Conservation (phyloP, 2,329 filamentous ascomycete genomes). For the Penicillium sp. region DNA sequence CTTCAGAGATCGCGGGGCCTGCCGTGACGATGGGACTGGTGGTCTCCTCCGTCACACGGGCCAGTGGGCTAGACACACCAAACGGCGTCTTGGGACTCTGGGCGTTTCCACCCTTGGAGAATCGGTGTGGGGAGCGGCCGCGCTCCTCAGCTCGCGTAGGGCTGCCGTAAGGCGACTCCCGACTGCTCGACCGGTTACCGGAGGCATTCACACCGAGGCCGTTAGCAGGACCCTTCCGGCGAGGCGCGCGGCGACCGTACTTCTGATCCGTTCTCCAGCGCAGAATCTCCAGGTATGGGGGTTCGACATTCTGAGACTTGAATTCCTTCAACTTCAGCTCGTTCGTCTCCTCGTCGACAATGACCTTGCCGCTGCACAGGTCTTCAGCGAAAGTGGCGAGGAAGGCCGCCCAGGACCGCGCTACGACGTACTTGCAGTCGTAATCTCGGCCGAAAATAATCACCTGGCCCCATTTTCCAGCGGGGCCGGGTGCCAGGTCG, state of each 20-base stretch:
- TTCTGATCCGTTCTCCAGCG: constrained; percentile 96
- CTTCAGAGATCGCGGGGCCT: constrained; percentile 37
- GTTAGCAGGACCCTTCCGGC: constrained; percentile 46
- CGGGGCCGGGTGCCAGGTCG: constrained; percentile 86
- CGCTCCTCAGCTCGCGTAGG: constrained; percentile 49
- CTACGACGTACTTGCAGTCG: constrained; percentile 96
- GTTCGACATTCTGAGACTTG: constrained; percentile 84
- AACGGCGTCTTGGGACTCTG: constrained; percentile 48
- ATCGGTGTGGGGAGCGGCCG: constrained; percentile 51
- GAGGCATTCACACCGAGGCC: constrained; percentile 57
- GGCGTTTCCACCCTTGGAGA: constrained; percentile 43
- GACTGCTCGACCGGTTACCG: constrained; percentile 46
- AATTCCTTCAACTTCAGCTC: constrained; percentile 94
- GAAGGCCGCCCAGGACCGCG: constrained; percentile 87
- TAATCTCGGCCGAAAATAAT: constrained; percentile 97
- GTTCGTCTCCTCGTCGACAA: constrained; percentile 85
- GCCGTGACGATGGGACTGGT: constrained; percentile 37
- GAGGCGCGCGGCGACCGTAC: constrained; percentile 66
- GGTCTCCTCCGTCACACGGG: constrained; percentile 49
- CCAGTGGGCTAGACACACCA: constrained; percentile 47
- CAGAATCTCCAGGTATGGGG: constrained; percentile 89
- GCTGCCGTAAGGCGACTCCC: constrained; percentile 56
- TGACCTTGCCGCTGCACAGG: constrained; percentile 83
- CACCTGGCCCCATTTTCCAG: constrained; percentile 91
- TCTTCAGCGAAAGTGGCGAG: constrained; percentile 88